A percentile compares a stretch with the other conserved stretches of the same genome.
Conservation (phyloP, 306 rosid species). For the Bauhinia variegata region DNA sequence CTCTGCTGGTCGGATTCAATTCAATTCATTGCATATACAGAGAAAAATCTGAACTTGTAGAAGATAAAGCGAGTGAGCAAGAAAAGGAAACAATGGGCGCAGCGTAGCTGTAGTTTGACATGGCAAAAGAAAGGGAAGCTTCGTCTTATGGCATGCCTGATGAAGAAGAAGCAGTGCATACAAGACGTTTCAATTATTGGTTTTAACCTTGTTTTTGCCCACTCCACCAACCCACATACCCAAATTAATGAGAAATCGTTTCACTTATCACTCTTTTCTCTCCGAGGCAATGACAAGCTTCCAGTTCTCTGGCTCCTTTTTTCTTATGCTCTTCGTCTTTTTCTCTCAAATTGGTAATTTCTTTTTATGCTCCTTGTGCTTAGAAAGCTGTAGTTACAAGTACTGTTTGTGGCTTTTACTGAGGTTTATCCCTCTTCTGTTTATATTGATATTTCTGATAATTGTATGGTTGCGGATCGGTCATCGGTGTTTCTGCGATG, state of each 20-base stretch:
- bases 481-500: no score
- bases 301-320: constrained; percentile 40
- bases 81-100: constrained; percentile 27
- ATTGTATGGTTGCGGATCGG: no score
- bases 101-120: constrained; percentile 26
- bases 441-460: constrained; percentile 9
- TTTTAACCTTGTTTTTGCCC: constrained; percentile 48
- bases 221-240: no score
- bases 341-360: constrained; percentile 63
- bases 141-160: constrained; percentile 74
- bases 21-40: constrained; percentile 2
- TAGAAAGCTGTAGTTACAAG: constrained; percentile 1
- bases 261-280: constrained; percentile 37
- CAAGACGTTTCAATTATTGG: constrained; percentile 25
- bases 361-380: constrained; percentile 37
- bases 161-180: constrained; percentile 46
- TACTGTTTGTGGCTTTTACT: not conserved
- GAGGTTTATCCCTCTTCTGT: not conserved
- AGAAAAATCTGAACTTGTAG: constrained; percentile 5
- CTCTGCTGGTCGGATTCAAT: constrained; percentile 26
- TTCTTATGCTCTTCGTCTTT: constrained; percentile 50
- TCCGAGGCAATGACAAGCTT: constrained; percentile 42
- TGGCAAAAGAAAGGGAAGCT: constrained; percentile 23
- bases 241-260: constrained; percentile 33
- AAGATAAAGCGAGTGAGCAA: not conserved